These are phyloP conservation scores for Stephania cephalantha DNA, from an alignment of 164 flowering plant species.

Conservation along the genomic window DNA sequence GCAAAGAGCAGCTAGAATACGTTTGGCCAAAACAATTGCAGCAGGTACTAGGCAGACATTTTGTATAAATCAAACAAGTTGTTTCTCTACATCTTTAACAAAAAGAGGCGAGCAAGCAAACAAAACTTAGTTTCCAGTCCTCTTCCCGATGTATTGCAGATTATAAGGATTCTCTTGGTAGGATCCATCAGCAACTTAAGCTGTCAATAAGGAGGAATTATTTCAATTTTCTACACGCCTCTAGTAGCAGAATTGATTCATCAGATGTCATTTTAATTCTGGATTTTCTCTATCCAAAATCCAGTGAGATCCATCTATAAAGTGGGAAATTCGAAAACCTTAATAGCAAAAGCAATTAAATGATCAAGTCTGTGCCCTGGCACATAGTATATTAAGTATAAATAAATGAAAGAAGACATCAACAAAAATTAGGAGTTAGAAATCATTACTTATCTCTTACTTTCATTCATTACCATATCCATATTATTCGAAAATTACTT, in stretches of 20 bases:
- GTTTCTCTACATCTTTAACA: neutral
- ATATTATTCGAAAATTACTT: too few relatives aligned
- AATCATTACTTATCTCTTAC: neutral
- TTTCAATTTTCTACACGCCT: neutral
- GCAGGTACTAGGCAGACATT: neutral
- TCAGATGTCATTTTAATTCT: neutral
- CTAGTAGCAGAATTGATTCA: neutral
- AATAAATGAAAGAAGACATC: neutral
- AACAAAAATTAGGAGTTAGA: too few relatives aligned
- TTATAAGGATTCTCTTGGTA: neutral
- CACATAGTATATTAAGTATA: neutral
- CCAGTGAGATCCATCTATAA: neutral
- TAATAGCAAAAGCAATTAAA: neutral
- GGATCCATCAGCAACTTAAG: neutral
- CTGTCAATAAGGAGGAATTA: neutral
- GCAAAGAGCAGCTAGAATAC: neutral
- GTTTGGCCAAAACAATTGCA: neutral
- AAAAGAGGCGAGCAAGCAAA: neutral
- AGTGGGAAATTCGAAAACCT: neutral
- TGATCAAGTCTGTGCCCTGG: neutral
- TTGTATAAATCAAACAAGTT: neutral
- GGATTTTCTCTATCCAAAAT: neutral
- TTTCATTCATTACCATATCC: neutral
- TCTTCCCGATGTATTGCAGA: neutral
- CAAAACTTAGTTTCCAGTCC: neutral